phyloP scores from a whole-genome alignment of 208 protist species.

The Angomonas ambiguus region DNA sequence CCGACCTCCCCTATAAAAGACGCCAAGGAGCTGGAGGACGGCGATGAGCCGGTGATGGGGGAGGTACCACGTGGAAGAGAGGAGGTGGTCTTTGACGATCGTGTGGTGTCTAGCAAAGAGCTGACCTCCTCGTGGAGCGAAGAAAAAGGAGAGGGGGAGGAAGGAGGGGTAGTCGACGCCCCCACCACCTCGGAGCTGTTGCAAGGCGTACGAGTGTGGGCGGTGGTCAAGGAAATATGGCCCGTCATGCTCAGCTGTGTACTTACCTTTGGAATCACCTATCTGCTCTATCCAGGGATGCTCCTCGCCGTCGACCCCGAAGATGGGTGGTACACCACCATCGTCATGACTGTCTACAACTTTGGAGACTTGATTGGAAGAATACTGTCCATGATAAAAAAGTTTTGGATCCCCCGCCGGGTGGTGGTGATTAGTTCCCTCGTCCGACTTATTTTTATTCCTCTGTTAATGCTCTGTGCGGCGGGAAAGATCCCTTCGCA shows the following conservation, averaged over 20 bases:
- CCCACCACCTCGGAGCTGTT: conserved; percentile 63
- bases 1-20: neutral
- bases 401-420: conserved; percentile 36
- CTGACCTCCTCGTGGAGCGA: neutral
- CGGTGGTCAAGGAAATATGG: conserved; percentile 63
- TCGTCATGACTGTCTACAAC: conserved; percentile 72
- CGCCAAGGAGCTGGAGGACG: neutral
- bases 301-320: conserved; percentile 45
- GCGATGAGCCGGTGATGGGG: neutral
- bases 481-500: conserved; percentile 43
- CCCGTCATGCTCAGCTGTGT: conserved; percentile 74
- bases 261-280: conserved; percentile 59
- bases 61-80: neutral
- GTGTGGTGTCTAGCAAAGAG: conserved; percentile 9
- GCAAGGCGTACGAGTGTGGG: conserved; percentile 50
- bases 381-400: conserved; percentile 34
- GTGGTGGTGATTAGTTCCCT: conserved; percentile 30
- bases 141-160: neutral
- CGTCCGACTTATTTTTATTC: conserved; percentile 56
- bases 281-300: conserved; percentile 77
- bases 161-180: conserved; percentile 7
- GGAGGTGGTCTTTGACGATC: conserved; percentile 37
- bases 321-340: conserved; percentile 65
- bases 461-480: conserved; percentile 72
- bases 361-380: conserved; percentile 56